Evolutionary conservation across 495 filamentous ascomycete genomes (phyloP).

Genomic region (Alectoria sarmentosa): DNA sequence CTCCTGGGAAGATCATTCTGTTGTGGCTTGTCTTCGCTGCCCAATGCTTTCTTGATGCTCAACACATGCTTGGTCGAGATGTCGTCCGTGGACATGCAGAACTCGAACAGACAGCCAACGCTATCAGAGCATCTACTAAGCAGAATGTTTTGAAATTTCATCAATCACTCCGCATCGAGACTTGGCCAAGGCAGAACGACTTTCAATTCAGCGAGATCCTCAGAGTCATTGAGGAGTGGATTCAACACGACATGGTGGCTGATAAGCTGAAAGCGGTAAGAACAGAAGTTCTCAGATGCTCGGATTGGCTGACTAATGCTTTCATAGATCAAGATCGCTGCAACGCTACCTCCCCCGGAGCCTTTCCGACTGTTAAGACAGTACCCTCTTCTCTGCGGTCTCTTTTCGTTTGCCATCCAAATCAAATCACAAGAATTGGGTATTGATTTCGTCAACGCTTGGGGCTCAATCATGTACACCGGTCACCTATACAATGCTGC

Average conservation of each 20-base stretch:
- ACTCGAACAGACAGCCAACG: conserved; percentile 18
- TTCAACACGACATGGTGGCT: conserved; percentile 23
- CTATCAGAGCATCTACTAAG: conserved; percentile 27
- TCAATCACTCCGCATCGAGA: conserved; percentile 28
- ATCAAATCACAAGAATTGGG: conserved; percentile 25
- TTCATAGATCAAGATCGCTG: background rate
- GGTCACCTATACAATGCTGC: conserved; percentile 36
- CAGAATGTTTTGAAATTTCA: conserved; percentile 35
- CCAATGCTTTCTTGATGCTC: conserved; percentile 38
- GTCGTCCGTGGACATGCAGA: conserved; percentile 18
- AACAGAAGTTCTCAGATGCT: background rate
- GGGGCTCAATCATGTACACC: conserved; percentile 32
- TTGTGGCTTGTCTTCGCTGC: conserved; percentile 34
- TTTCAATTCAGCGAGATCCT: conserved; percentile 20
- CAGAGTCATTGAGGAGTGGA: conserved; percentile 20
- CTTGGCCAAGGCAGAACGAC: conserved; percentile 33
- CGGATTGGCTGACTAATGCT: background rate
- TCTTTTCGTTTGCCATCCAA: conserved; percentile 31
- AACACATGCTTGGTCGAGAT: conserved; percentile 27
- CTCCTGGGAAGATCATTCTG: conserved; percentile 23
- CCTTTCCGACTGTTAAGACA: conserved; percentile 23
- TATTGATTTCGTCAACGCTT: conserved; percentile 31
- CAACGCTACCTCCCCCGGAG: conserved; percentile 6
- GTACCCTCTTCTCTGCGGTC: conserved; percentile 32
- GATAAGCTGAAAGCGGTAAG: conserved; percentile 12